phyloP scores from a whole-genome alignment of 148 eudicot genomes.

The Suaeda aralocaspica region DNA sequence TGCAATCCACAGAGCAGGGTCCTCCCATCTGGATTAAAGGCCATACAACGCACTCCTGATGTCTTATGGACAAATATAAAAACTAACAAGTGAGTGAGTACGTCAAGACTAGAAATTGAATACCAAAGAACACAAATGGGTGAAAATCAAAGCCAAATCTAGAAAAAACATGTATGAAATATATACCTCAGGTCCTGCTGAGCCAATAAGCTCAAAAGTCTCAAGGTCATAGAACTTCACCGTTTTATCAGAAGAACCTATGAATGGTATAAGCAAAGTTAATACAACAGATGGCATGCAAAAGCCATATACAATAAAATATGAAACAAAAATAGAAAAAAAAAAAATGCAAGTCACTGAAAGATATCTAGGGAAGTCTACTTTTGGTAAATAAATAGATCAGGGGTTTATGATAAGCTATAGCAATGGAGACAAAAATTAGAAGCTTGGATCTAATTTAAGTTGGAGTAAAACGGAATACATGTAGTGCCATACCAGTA shows the following conservation, averaged over 20 bases:
- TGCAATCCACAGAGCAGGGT: slow-evolving; percentile 90
- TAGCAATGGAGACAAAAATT: too few species aligned
- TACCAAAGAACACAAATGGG: slow-evolving; percentile 4
- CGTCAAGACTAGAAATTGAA: slow-evolving; percentile 1
- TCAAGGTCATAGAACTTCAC: slow-evolving; percentile 99
- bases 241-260: slow-evolving; percentile 89
- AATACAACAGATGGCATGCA: slow-evolving; percentile 1
- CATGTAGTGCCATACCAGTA: too few species aligned
- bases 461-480: too few species aligned
- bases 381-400: too few species aligned
- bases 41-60: slow-evolving; percentile 84
- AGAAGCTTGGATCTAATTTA: too few species aligned
- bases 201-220: slow-evolving; percentile 96
- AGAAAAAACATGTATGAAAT: neutral
- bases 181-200: slow-evolving; percentile 92
- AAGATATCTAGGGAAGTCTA: neutral
- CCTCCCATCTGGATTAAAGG: slow-evolving; percentile 96
- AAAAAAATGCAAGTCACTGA: neutral
- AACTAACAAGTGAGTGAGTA: slow-evolving; percentile 14
- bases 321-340: neutral
- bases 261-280: slow-evolving; percentile 10
- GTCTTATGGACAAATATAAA: slow-evolving; percentile 45
- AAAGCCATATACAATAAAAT: neutral
- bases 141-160: slow-evolving; percentile 7
- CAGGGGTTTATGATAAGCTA: too few species aligned